phyloP scores from a whole-genome alignment of 2,329 filamentous ascomycete species.

The Penicillium italicum region DNA sequence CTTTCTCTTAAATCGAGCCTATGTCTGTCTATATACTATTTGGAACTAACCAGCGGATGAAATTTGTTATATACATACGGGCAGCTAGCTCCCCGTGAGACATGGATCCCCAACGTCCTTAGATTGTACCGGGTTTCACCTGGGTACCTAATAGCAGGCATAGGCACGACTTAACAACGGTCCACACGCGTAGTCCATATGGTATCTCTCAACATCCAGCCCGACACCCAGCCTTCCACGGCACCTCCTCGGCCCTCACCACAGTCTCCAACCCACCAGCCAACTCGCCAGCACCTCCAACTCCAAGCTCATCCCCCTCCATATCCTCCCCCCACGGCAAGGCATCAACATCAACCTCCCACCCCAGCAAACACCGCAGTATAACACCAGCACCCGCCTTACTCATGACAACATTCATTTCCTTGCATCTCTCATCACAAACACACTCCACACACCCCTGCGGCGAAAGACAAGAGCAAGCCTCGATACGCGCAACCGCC shows the following conservation, averaged over 20 bases:
- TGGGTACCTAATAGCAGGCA: not conserved
- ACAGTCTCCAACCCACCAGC: conserved; percentile 79
- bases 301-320: conserved; percentile 59
- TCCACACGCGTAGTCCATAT: not conserved
- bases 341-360: conserved; percentile 76
- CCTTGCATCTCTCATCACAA: conserved; percentile 75
- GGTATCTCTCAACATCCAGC: not conserved
- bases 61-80: not conserved
- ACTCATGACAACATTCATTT: conserved; percentile 88
- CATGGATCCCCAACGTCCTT: too few species aligned
- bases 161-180: not conserved
- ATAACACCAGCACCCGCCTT: conserved; percentile 84
- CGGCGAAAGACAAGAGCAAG: conserved; percentile 63
- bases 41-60: not conserved
- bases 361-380: conserved; percentile 68
- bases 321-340: conserved; percentile 82
- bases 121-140: not conserved
- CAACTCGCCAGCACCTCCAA: conserved; percentile 56
- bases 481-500: conserved; percentile 71
- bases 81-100: not conserved
- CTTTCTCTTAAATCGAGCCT: not conserved
- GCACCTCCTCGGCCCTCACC: conserved; percentile 66
- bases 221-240: conserved; percentile 24
- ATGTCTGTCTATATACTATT: not conserved
- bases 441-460: conserved; percentile 89